Evolutionary conservation across 768 basidiomycete genomes (phyloP).

Genomic region (Leccinum boreale): DNA sequence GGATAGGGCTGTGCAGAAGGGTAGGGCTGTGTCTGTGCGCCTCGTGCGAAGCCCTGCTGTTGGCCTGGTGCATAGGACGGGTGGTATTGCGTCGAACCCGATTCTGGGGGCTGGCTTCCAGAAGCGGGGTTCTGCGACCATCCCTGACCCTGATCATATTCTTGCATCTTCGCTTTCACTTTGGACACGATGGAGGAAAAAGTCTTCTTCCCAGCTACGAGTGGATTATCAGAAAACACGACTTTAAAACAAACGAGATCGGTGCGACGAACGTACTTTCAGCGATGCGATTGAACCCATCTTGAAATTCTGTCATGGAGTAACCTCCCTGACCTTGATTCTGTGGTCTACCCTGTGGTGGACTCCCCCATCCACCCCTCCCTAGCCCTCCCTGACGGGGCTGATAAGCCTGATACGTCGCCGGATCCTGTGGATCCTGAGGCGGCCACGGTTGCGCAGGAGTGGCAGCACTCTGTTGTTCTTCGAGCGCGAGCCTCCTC

Average conservation of each 20-base stretch:
- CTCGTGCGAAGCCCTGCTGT: conserved; percentile 3
- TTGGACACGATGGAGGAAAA: conserved; percentile 68
- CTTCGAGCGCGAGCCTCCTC: conserved; percentile 65
- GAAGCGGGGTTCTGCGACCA: conserved; percentile 9
- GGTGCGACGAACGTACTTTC: conserved; percentile 54
- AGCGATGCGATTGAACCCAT: conserved; percentile 72
- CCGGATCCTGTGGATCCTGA: conserved; percentile 5
- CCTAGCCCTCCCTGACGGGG: conserved; percentile 11
- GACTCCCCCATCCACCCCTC: conserved; percentile 2
- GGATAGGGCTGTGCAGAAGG: conserved; percentile 4
- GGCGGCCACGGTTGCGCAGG: conserved; percentile 16
- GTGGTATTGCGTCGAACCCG: background rate
- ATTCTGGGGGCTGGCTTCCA: background rate
- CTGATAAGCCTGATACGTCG: conserved; percentile 25
- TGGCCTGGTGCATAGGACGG: background rate
- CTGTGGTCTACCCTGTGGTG: conserved; percentile 4
- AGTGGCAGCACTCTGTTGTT: conserved; percentile 30
- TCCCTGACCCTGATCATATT: conserved; percentile 55
- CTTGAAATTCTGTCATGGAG: conserved; percentile 65
- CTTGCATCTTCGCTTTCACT: conserved; percentile 82
- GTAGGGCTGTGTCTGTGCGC: background rate
- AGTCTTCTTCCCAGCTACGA: conserved; percentile 72
- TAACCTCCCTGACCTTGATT: conserved; percentile 35
- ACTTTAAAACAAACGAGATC: background rate
- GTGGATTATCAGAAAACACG: background rate